Evolutionary conservation across 371 early-diverging fungal species (phyloP).

Genomic region (Actinomortierella ambigua): DNA sequence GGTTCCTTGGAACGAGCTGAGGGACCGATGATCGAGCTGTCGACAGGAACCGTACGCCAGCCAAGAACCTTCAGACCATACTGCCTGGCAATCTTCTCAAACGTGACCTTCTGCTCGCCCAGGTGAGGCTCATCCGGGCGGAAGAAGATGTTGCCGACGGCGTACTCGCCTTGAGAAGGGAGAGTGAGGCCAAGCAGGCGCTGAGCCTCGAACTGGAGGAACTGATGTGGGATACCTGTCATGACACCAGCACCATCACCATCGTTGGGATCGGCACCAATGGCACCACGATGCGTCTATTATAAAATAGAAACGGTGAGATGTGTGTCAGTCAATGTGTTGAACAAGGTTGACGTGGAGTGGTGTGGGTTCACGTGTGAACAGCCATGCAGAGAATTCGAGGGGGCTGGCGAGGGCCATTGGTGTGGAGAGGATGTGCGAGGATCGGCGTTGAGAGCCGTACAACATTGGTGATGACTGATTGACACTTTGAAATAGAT

Average conservation of each 20-base stretch:
- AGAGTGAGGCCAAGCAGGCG: conserved; percentile 59
- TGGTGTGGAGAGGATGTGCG: too few relatives aligned
- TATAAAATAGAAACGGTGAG: too few relatives aligned
- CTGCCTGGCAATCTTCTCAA: conserved; percentile 73
- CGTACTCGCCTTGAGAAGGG: conserved; percentile 80
- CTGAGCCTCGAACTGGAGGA: conserved; percentile 66
- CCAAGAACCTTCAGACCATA: conserved; percentile 75
- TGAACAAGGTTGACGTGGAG: too few relatives aligned
- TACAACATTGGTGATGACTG: too few relatives aligned
- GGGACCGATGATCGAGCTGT: conserved; percentile 85
- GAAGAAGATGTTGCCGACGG: conserved; percentile 90
- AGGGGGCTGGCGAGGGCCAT: too few relatives aligned
- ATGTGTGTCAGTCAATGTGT: too few relatives aligned
- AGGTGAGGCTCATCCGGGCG: conserved; percentile 59
- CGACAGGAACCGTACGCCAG: conserved; percentile 88
- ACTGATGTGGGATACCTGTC: conserved; percentile 87
- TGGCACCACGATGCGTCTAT: conserved; percentile 84
- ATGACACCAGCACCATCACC: conserved; percentile 90
- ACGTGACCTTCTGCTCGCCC: conserved; percentile 67
- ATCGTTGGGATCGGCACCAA: conserved; percentile 85
- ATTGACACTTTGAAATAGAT: too few relatives aligned
- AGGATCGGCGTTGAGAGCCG: too few relatives aligned
- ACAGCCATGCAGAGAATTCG: too few relatives aligned
- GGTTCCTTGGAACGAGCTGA: conserved; percentile 86
- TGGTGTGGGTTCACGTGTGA: too few relatives aligned